Base-by-base conservation (phyloP, 2,329 filamentous ascomycete genomes). In the Huntiella bhutanensis region DNA sequence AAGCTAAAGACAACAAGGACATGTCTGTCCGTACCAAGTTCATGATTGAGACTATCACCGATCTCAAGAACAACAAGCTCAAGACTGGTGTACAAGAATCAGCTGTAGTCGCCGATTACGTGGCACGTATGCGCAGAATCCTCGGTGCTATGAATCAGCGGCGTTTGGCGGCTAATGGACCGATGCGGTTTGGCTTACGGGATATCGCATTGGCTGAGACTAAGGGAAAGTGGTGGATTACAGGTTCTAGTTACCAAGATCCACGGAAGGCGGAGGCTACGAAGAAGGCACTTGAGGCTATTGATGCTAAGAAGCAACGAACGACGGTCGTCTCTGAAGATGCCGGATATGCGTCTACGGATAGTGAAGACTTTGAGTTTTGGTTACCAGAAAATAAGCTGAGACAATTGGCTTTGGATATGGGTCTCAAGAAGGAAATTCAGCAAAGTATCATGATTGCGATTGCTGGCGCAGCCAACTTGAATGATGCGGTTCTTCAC, bases 141-240 rank as follows among this genome's bases (percentile, higher is more conserved):
- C 67, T 98, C 4, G 83, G 86, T 2, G 76, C 80, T 3, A 65
- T 98, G 34, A 91, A 83, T 40, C 60, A 60, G 6, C 64, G 54
- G 59, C 66, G 55, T 73, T 66, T 82, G 49, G 85, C 84, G 52
- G 77, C 80, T 5, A 80, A 75, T 3, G 83, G 92, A 50, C 85
- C 91, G 3, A 69, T 98, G 50, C 77, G 84, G 6, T 78, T 95
- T 48, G 77, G 82, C 8, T 69, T 95, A 3, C 69, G 72, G 34
- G 91, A 98, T 56, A 83, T 98, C 44, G 77, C 77, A 52, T 75
- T 87, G 51, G 80, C 80, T 0, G 82, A 88, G 36, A 88, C 82
- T 58, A 82, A 80, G 57, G 91, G 91, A 1, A 95, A 94, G 64
- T 98, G 91, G 91, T 98, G 91, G 91, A 74, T 96, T 15, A 83